Percentiles rank a stretch among this genome's conserved stretches.
Conservation (phyloP, 768 basidiomycete genomes). For the Pholiota conissans region DNA sequence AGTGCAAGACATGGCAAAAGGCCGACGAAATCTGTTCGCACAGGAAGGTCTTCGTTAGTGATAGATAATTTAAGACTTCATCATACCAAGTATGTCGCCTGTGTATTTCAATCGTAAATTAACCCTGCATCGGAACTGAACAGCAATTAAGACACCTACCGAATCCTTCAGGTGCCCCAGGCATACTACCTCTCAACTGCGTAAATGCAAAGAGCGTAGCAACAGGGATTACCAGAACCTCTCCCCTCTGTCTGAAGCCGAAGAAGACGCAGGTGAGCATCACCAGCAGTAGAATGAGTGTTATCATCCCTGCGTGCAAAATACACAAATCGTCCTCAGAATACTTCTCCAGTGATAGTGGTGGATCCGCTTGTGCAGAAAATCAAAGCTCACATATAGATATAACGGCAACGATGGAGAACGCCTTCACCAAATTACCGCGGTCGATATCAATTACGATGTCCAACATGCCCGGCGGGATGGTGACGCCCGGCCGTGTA, state of each 20-base stretch:
- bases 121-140: too few relatives aligned
- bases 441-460: constrained; percentile 11
- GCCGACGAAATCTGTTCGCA: too few relatives aligned
- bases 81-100: constrained; percentile 23
- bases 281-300: constrained; percentile 16
- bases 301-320: constrained; percentile 17
- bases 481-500: neutral
- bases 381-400: constrained; percentile 18
- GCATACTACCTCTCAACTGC: constrained; percentile 24
- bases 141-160: constrained; percentile 17
- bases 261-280: constrained; percentile 22
- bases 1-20: too few relatives aligned
- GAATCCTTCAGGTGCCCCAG: constrained; percentile 24
- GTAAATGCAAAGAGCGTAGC: constrained; percentile 23
- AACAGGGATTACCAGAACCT: constrained; percentile 20
- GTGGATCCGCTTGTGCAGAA: too few relatives aligned
- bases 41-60: too few relatives aligned
- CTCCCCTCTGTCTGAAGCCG: constrained; percentile 18
- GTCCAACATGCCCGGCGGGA: neutral
- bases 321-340: neutral
- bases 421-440: constrained; percentile 16
- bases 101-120: too few relatives aligned
- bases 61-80: too few relatives aligned
- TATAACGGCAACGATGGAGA: constrained; percentile 14
- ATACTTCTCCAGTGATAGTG: too few relatives aligned